phyloP scores from a whole-genome alignment of 805 yeast genomes.

The Nakazawaea anatomiae region DNA sequence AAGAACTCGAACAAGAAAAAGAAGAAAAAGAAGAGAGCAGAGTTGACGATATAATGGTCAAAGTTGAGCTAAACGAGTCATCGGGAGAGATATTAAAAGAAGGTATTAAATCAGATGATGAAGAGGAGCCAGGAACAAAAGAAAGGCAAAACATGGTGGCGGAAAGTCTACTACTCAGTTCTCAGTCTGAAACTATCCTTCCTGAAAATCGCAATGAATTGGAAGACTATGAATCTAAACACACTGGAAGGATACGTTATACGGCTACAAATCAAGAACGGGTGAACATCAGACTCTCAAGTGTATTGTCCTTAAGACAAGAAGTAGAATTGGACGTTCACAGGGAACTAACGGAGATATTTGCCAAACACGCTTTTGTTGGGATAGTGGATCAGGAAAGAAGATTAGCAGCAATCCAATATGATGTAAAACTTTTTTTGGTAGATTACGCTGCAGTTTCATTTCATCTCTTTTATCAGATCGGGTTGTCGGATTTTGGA shows the following conservation, averaged over 20 bases:
- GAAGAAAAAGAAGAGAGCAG: neutral
- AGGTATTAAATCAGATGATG: too few relatives aligned
- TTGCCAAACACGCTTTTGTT: conserved; percentile 66
- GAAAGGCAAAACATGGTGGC: too few relatives aligned
- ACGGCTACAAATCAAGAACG: conserved; percentile 17
- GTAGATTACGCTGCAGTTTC: conserved; percentile 75
- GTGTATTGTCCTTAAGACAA: conserved; percentile 50
- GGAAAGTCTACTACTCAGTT: too few relatives aligned
- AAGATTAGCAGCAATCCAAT: conserved; percentile 78
- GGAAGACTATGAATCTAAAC: neutral
- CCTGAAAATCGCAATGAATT: neutral
- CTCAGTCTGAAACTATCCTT: too few relatives aligned
- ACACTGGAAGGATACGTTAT: neutral
- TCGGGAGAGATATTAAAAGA: too few relatives aligned
- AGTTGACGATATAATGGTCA: too few relatives aligned
- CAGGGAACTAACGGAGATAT: conserved; percentile 55
- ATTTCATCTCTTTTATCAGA: conserved; percentile 72
- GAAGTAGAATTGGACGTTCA: conserved; percentile 42
- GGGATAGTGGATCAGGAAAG: conserved; percentile 74
- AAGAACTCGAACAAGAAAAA: conserved; percentile 1
- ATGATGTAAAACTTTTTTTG: conserved; percentile 68
- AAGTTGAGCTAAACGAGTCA: too few relatives aligned
- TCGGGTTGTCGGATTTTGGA: conserved; percentile 69
- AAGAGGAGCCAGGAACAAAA: too few relatives aligned
- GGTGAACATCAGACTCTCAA: conserved; percentile 44